phyloP scores from a whole-genome alignment of 768 basidiomycete species.

The Trametes maxima region DNA sequence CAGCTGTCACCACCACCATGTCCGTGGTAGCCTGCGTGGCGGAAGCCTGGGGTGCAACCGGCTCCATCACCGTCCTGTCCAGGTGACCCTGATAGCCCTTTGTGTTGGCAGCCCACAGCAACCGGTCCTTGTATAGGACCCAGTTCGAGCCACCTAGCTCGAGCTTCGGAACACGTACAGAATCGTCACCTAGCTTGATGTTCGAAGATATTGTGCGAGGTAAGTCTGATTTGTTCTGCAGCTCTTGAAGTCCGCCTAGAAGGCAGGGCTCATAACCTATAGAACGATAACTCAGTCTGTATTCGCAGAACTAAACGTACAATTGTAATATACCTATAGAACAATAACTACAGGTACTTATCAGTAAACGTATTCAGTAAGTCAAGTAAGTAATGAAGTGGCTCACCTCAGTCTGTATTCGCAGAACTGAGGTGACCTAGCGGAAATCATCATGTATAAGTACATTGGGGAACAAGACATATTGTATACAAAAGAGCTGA shows the following conservation, averaged over 20 bases:
- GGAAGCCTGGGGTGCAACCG: neutral
- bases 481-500: neutral
- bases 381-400: neutral
- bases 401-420: constrained; percentile 2
- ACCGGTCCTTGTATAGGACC: too few species aligned
- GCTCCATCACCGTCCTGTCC: constrained; percentile 3
- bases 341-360: neutral
- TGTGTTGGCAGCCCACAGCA: constrained; percentile 2
- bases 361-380: neutral
- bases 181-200: constrained; percentile 6
- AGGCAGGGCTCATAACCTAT: too few species aligned
- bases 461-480: neutral
- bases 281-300: constrained; percentile 4
- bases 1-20: too few species aligned
- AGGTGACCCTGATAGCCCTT: neutral
- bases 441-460: neutral
- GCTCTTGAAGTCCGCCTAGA: constrained; percentile 6
- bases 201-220: neutral
- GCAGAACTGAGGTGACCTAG: neutral
- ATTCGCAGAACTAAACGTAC: neutral
- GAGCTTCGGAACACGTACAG: neutral
- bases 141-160: too few species aligned
- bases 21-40: too few species aligned
- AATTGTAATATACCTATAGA: neutral
- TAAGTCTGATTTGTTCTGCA: neutral